phyloP scores from a whole-genome alignment of 371 early-diverging fungal species.

The Mucor piriformis region DNA sequence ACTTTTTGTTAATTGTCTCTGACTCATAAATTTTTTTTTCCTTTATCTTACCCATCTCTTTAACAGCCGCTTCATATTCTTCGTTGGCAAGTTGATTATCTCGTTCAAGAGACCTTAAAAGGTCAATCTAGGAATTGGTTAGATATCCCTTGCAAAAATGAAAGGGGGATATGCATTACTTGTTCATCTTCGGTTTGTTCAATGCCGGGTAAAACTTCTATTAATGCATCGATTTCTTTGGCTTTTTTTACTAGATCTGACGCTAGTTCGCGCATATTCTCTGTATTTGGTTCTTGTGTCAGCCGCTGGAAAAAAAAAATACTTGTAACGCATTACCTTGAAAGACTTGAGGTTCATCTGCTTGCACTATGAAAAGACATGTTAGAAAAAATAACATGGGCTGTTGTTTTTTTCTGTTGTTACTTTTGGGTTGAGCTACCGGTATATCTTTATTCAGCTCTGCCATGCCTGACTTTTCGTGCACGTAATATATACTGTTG shows the following conservation, averaged over 20 bases:
- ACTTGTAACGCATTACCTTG: conserved; percentile 32
- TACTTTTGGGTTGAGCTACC: conserved; percentile 50
- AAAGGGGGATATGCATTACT: no score
- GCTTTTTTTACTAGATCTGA: conserved; percentile 72
- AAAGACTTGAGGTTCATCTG: conserved; percentile 51
- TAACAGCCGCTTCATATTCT: conserved; percentile 54
- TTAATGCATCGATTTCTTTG: conserved; percentile 71
- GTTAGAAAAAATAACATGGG: no score
- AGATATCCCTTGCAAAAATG: no score
- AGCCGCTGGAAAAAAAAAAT: background rate
- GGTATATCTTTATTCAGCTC: conserved; percentile 44
- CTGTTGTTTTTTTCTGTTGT: no score
- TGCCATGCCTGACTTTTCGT: conserved; percentile 53
- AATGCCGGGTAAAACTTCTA: conserved; percentile 71
- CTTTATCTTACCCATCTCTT: conserved; percentile 43
- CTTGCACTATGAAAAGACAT: conserved; percentile 36
- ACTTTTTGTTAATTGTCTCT: no score
- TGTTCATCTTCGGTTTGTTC: conserved; percentile 68
- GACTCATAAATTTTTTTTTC: background rate
- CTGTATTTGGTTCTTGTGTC: no score
- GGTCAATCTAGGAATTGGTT: conserved; percentile 13
- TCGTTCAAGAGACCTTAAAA: conserved; percentile 34
- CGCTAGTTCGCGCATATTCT: conserved; percentile 62
- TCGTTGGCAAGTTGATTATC: conserved; percentile 51
- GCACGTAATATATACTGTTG: conserved; percentile 58